Base-by-base conservation (phyloP, 306 rosid genomes). In the Ormosia semicastrata region DNA sequence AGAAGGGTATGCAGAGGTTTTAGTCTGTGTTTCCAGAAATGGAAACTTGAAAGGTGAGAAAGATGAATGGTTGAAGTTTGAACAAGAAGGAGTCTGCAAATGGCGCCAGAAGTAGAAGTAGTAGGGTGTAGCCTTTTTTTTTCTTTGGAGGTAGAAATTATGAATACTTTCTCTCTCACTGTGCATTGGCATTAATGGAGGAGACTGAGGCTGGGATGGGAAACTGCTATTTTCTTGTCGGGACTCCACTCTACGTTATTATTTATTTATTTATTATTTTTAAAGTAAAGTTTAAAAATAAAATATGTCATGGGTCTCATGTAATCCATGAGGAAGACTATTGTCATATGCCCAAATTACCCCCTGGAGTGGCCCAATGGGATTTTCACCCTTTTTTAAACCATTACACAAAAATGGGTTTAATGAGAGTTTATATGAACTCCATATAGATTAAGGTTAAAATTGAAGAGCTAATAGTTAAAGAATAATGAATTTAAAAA, bases 21-120 rank as follows among this genome's bases (percentile, higher is more conserved):
- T 41, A 50, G 6, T 13, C 6, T 14, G 12, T 33, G 63, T 64
- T 81, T 46, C 75, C 17, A 63, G 81, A 59, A 82, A 66, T 39
- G 82, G 75, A 73, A 46, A 4, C 17, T 41, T 41, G 11, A 2
- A 8, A 81, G 70, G 24, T 44, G 56, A 59, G 81, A 30, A 78
- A 82, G 66, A 39, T 54, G 76, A 36, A 46, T 8, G 71, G 71
- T 32, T 75, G 18, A 74, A 86, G 87, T 86, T 85, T 90, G 91
- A 90, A 93, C 84, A 33, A 47, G 46, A 77, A 29, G 8, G 84
- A 57, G 70, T 69, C 64, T 87, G 83, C 78, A 87, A 92, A 94
- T 89, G 95, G 98, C 98, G 95, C 95, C 92, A 90, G 81, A 87
- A 87, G 80, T 53, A 58, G 87, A 59, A 66, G 84, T 5, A 66